phyloP scores from a whole-genome alignment of 2,329 filamentous ascomycete species.

The Aspergillus pseudoterreus region DNA sequence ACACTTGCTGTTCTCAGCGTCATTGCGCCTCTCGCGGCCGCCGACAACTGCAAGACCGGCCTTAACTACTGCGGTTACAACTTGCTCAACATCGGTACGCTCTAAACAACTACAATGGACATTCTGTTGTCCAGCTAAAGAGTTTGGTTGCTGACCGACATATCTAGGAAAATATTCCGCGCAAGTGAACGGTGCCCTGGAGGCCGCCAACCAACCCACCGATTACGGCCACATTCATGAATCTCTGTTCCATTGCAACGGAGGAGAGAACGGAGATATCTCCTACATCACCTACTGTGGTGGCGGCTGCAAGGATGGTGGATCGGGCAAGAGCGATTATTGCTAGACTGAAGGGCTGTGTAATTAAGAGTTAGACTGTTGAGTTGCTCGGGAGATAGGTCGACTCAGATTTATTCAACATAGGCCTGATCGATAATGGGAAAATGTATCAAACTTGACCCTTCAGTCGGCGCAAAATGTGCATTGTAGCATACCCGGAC shows the following conservation, averaged over 20 bases:
- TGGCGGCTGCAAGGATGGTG: slow-evolving; percentile 6
- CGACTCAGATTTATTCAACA: background rate
- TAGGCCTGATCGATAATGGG: background rate
- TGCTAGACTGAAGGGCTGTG: slow-evolving; percentile 2
- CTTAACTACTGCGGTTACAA: slow-evolving; percentile 10
- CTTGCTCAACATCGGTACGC: slow-evolving; percentile 7
- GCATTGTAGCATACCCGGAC: no score
- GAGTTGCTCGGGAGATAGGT: background rate
- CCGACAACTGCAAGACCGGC: slow-evolving; percentile 7
- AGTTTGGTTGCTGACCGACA: background rate
- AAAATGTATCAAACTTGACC: no score
- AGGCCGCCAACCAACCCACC: slow-evolving; percentile 1
- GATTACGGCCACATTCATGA: slow-evolving; percentile 5
- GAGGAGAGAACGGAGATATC: slow-evolving; percentile 6
- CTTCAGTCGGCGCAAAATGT: no score
- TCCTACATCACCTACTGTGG: slow-evolving; percentile 4
- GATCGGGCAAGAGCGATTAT: slow-evolving; percentile 4
- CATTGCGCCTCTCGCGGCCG: slow-evolving; percentile 3
- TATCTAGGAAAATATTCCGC: slow-evolving; percentile 5
- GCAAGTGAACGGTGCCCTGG: slow-evolving; percentile 5
- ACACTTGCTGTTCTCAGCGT: slow-evolving; percentile 1
- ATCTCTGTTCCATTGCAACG: slow-evolving; percentile 9
- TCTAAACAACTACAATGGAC: background rate
- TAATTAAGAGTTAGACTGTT: background rate
- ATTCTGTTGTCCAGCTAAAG: background rate